These are phyloP conservation scores for Colletotrichum orchidophilum DNA, from an alignment of 2,329 filamentous ascomycete species.

Conservation along the genomic window DNA sequence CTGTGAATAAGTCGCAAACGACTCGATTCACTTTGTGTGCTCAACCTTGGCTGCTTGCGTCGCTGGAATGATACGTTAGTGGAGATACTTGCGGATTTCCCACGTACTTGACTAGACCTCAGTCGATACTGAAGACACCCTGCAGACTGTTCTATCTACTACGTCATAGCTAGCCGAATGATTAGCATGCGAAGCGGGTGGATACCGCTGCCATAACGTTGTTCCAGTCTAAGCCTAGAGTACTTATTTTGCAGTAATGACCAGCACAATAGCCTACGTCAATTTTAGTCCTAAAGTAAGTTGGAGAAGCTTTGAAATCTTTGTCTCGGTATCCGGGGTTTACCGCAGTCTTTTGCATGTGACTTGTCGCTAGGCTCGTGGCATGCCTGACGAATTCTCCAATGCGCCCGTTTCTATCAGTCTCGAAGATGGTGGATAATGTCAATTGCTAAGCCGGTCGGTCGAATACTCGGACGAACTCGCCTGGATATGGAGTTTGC, in stretches of 20 bases:
- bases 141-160: not conserved
- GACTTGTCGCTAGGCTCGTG: not conserved
- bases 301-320: not conserved
- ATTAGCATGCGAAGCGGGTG: not conserved
- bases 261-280: not conserved
- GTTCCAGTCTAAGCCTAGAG: too few relatives aligned
- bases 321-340: not conserved
- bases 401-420: not conserved
- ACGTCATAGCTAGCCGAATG: too few relatives aligned
- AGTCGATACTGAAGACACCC: not conserved
- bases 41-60: not conserved
- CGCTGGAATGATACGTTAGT: not conserved
- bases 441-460: not conserved
- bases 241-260: too few relatives aligned
- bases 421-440: not conserved
- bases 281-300: not conserved
- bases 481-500: not conserved
- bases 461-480: not conserved
- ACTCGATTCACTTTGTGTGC: not conserved
- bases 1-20: not conserved
- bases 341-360: not conserved
- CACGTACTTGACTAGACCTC: not conserved
- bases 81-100: not conserved
- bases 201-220: not conserved
- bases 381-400: not conserved